Base-by-base conservation (phyloP, 1,284 basidiomycete species). In the Apiotrichum montevideense region DNA sequence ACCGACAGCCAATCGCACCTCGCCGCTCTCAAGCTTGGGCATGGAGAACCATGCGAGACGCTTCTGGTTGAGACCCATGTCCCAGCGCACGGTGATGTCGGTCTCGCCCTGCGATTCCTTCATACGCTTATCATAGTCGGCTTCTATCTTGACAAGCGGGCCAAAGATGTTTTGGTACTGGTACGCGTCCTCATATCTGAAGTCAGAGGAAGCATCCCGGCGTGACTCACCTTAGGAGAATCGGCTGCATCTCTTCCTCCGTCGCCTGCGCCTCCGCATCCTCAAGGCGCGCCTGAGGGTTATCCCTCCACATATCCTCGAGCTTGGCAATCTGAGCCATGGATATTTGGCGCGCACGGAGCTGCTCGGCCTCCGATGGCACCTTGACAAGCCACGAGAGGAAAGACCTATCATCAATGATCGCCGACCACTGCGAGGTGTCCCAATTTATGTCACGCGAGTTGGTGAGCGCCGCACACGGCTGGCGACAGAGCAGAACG, bases 161-260 rank as follows among this genome's bases (percentile, higher is more conserved):
- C 95, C 95, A 70, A 98, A 95, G 58, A 98, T 98, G 73, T 98
- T 98, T 78, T 98, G 95, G 74, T 99, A 98, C 74, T 98, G 95
- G 73, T 98, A 98, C 41, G 96, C 96, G 72, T 98, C 96, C 74
- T 98, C 95, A 75, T 98, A 98, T 37, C 80, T 80, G 58, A 57
- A 52, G 55, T 44, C 32, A 33, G 21, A 21, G 21, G 21, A 21
- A 21, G 21, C 21, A 21, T 21, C 21, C 21, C 21, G 21, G 21
- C 21, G 21, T 21, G 21, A 60, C 72, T 60, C 57, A 80, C 78
- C 86, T 86, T 45, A 91, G 77, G 35, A 96, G 73, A 62, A 98
- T 90, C 1, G 88, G 84, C 73, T 95, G 90, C 13, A 95, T 93
- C 71, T 98, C 95, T 73, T 97, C 93, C 69, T 97, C 94, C 0